phyloP scores from a whole-genome alignment of 495 filamentous ascomycete genomes.

The Neurospora sp. region DNA sequence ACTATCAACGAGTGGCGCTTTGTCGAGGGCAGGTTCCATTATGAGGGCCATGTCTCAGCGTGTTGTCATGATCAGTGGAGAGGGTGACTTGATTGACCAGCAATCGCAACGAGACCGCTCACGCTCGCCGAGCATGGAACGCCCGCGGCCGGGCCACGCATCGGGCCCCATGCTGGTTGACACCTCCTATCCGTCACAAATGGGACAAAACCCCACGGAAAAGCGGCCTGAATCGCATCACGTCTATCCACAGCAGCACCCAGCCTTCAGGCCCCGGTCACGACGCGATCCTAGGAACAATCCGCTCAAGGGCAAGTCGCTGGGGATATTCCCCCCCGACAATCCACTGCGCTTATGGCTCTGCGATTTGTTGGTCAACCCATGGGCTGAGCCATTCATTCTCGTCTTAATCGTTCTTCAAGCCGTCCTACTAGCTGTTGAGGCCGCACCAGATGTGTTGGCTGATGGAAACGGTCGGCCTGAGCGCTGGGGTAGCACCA shows the following conservation, averaged over 20 bases:
- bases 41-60: slow-evolving; percentile 95
- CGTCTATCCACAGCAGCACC: slow-evolving; percentile 13
- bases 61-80: slow-evolving; percentile 92
- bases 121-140: slow-evolving; percentile 35
- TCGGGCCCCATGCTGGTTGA: slow-evolving; percentile 44
- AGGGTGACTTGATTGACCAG: slow-evolving; percentile 66
- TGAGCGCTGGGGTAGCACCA: slow-evolving; percentile 50
- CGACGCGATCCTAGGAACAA: slow-evolving; percentile 51
- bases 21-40: slow-evolving; percentile 77
- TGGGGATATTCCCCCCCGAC: slow-evolving; percentile 73
- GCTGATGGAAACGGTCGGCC: slow-evolving; percentile 37
- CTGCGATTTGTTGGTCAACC: slow-evolving; percentile 82
- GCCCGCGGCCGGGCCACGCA: slow-evolving; percentile 21
- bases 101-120: slow-evolving; percentile 58
- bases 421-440: slow-evolving; percentile 73
- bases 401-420: slow-evolving; percentile 81
- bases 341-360: slow-evolving; percentile 63
- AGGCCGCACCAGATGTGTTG: slow-evolving; percentile 61
- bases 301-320: slow-evolving; percentile 76
- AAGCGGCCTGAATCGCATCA: slow-evolving; percentile 34
- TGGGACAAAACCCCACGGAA: slow-evolving; percentile 34
- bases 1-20: slow-evolving; percentile 48
- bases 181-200: slow-evolving; percentile 37
- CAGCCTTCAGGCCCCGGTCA: slow-evolving; percentile 19
- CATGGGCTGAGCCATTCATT: slow-evolving; percentile 78